Conservation (phyloP, 495 filamentous ascomycete species). For the Penicillium antarcticum region DNA sequence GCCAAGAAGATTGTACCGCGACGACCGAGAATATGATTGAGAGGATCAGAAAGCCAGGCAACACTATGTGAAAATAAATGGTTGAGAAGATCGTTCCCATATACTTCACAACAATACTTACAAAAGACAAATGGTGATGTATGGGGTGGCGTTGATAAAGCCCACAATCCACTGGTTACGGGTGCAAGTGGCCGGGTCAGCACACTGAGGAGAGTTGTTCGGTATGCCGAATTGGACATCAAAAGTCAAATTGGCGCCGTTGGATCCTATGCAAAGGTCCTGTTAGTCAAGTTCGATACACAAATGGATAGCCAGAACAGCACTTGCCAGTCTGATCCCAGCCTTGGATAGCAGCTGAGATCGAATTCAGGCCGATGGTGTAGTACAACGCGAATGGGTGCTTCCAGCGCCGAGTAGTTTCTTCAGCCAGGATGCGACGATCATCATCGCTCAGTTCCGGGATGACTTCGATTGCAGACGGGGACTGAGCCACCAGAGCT, state of each 20-base stretch:
- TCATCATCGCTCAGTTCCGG: conserved; percentile 55
- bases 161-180: conserved; percentile 44
- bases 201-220: conserved; percentile 38
- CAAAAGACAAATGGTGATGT: conserved; percentile 42
- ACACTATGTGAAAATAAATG: conserved; percentile 31
- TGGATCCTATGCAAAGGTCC: conserved; percentile 44
- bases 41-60: conserved; percentile 69
- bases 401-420: conserved; percentile 62
- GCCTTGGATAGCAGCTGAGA: conserved; percentile 65
- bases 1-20: conserved; percentile 66
- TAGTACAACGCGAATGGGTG: conserved; percentile 60
- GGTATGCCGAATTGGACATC: conserved; percentile 45
- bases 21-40: conserved; percentile 65
- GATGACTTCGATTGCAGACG: conserved; percentile 49
- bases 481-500: conserved; percentile 65
- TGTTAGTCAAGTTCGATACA: neutral
- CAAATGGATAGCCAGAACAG: neutral
- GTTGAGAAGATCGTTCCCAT: neutral
- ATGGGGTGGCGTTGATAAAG: conserved; percentile 41
- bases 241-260: conserved; percentile 72
- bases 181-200: conserved; percentile 18
- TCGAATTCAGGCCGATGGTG: conserved; percentile 66
- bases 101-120: conserved; percentile 13
- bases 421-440: conserved; percentile 48
- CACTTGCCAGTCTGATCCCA: conserved; percentile 61